Percentiles rank a stretch among this genome's conserved stretches.
phyloP scores from a whole-genome alignment of 805 yeast genomes.

The Candida easanensis region DNA sequence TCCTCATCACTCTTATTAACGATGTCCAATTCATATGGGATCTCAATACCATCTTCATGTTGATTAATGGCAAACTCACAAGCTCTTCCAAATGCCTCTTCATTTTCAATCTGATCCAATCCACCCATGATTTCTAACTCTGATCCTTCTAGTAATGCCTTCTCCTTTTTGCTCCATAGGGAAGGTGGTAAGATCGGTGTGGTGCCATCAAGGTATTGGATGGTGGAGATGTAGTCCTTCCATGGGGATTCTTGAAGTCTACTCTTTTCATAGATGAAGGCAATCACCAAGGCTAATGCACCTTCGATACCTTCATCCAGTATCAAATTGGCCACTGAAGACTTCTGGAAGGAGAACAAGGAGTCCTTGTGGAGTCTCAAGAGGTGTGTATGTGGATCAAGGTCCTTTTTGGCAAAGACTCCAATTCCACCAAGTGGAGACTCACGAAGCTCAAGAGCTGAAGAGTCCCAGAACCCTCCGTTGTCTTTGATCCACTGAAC shows the following conservation, averaged over 20 bases:
- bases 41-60: conserved; percentile 23
- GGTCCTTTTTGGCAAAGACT: conserved; percentile 53
- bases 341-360: conserved; percentile 55
- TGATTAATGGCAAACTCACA: conserved; percentile 32
- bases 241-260: conserved; percentile 73
- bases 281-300: conserved; percentile 60
- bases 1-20: conserved; percentile 26
- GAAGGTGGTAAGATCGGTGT: conserved; percentile 53
- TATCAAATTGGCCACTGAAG: conserved; percentile 64
- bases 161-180: conserved; percentile 56
- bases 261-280: conserved; percentile 69
- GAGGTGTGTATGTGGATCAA: conserved; percentile 35
- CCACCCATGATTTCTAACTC: conserved; percentile 59
- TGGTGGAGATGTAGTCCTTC: conserved; percentile 59
- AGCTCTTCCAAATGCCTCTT: conserved; percentile 36
- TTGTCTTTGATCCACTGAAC: conserved; percentile 51
- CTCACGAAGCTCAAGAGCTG: conserved; percentile 39
- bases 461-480: conserved; percentile 53
- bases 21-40: conserved; percentile 32
- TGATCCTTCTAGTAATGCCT: conserved; percentile 51
- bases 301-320: conserved; percentile 61
- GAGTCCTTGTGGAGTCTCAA: conserved; percentile 61
- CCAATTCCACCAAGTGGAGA: conserved; percentile 68
- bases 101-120: conserved; percentile 45
- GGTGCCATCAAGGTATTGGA: conserved; percentile 33